phyloP scores from a whole-genome alignment of 2,329 filamentous ascomycete species.

The Sphaerulina vaccinii region DNA sequence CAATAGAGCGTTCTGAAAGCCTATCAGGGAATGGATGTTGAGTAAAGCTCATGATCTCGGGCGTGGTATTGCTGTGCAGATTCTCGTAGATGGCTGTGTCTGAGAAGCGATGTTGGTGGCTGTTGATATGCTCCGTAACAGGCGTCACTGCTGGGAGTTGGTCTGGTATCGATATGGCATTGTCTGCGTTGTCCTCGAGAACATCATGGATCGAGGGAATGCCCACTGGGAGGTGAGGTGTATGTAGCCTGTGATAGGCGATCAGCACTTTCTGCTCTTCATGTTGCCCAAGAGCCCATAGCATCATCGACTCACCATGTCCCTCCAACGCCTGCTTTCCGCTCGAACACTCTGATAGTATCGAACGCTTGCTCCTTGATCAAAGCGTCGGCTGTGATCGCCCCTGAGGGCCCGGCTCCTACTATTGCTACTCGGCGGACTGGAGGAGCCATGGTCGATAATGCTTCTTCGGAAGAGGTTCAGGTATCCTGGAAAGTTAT shows the following conservation, averaged over 20 bases:
- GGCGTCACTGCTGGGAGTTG: background rate
- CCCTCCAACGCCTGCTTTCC: conserved; percentile 1
- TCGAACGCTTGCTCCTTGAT: conserved; percentile 11
- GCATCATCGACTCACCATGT: background rate
- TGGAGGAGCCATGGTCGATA: background rate
- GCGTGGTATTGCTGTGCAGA: conserved; percentile 1
- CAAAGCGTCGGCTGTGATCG: conserved; percentile 5
- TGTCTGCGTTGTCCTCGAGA: conserved; percentile 1
- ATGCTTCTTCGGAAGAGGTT: too few relatives aligned
- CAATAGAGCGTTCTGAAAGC: background rate
- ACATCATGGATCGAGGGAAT: conserved; percentile 3
- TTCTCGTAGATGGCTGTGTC: conserved; percentile 1
- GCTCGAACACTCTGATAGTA: conserved; percentile 4
- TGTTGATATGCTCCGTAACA: background rate
- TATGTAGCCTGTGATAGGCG: background rate
- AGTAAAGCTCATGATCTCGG: conserved; percentile 1
- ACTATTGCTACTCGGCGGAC: conserved; percentile 1
- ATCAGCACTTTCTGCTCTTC: background rate
- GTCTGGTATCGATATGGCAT: background rate
- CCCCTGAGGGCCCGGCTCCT: conserved; percentile 8
- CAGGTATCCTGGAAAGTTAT: background rate
- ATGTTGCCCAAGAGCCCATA: background rate
- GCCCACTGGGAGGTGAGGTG: conserved; percentile 1
- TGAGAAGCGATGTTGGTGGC: conserved; percentile 2
- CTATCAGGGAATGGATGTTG: background rate